Base-by-base conservation (phyloP, 2,329 filamentous ascomycete species). In the Ophioceras dolichostomum region DNA sequence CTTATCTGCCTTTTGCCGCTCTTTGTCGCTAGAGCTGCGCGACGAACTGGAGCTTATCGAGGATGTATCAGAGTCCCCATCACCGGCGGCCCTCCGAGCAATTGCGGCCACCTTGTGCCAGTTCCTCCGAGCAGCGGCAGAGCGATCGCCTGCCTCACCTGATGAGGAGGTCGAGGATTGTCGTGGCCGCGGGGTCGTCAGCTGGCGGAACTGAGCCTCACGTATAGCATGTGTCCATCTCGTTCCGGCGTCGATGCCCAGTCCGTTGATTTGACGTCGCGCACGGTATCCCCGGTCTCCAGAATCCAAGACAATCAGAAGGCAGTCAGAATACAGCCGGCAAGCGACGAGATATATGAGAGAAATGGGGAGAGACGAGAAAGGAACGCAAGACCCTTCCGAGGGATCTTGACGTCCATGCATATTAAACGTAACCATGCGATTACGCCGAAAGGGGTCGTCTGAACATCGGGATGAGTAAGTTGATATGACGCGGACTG, bases 81-180 rank as follows among this genome's bases (percentile, higher is more conserved):
- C 47, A 29, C 70, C 75, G 3, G 79, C 83, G 1, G 83, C 87
- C 32, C 79, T 69, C 35, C 76, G 70, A 3, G 83, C 81, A 30
- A 91, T 79, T 14, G 72, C 65, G 14, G 79, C 76, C 1, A 73
- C 76, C 45, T 82, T 83, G 48, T 76, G 78, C 87, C 87, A 94
- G 40, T 85, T 81, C 39, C 72, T 64, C 29, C 73, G 68, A 12
- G 82, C 81, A 7, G 54, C 50, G 38, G 37, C 32, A 35, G 39
- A 13, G 17, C 38, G 12, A 48, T 49, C 8, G 5, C 35, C 24
- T 9, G 28, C 18, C 5, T 20, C 27, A 13, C 13, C 12, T 5
- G n/a, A 21, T 10, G 18, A 14, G 8, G 16, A 19, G 6, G 16
- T 19, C 7, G 10, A 24, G 36, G 20, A 37, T 48, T 46, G 17